Percentiles rank a stretch among this genome's conserved stretches.
phyloP scores from a whole-genome alignment of 1,139 yeast species.

The Pichia kudriavzevii region DNA sequence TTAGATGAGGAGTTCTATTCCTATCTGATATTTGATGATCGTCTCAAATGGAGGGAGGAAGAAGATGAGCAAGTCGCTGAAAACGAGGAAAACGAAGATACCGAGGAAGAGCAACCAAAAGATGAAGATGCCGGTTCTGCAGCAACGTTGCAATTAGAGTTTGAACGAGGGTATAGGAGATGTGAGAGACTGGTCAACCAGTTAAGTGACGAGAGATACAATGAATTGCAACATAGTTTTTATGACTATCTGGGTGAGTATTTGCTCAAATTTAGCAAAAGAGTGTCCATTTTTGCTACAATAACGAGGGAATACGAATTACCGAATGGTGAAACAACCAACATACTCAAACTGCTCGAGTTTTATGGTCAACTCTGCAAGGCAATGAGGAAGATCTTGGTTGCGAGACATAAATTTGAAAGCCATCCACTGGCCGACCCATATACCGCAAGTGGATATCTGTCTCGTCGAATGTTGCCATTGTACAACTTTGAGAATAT shows the following conservation, averaged over 20 bases:
- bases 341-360: conserved; percentile 14
- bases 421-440: too few species aligned
- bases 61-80: conserved; percentile 10
- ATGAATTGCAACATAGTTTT: conserved; percentile 17
- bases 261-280: conserved; percentile 7
- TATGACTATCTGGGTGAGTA: too few species aligned
- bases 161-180: conserved; percentile 9
- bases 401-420: too few species aligned
- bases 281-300: conserved; percentile 10
- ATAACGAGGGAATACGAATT: conserved; percentile 19
- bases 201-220: conserved; percentile 19
- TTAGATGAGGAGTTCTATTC: conserved; percentile 27
- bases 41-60: conserved; percentile 15
- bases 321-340: conserved; percentile 14
- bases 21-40: conserved; percentile 21
- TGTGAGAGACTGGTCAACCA: conserved; percentile 12
- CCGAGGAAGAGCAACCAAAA: conserved; percentile 6
- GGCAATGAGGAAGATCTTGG: conserved; percentile 15
- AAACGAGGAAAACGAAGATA: too few species aligned
- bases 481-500: conserved; percentile 17
- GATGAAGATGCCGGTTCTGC: conserved; percentile 12
- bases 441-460: too few species aligned
- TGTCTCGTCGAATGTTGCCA: conserved; percentile 21
- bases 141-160: conserved; percentile 1
- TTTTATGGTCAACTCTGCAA: too few species aligned